A percentile compares a stretch with the other conserved stretches of the same genome.
Conservation (phyloP, 2,329 filamentous ascomycete species). For the Didymella pomorum region DNA sequence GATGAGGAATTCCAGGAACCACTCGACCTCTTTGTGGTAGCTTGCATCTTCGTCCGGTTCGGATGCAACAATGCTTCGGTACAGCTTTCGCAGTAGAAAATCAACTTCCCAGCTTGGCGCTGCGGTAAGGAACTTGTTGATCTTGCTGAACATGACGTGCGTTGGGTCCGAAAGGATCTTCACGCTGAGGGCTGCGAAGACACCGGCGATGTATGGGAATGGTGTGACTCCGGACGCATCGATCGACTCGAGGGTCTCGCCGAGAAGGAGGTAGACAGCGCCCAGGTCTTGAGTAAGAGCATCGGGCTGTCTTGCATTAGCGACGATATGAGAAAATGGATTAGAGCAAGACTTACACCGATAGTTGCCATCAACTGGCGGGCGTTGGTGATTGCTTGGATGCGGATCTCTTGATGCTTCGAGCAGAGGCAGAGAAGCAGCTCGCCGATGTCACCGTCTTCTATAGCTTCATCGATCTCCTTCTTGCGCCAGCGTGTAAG, state of each 20-base stretch:
- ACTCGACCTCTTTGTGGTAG: constrained; percentile 72
- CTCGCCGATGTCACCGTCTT: constrained; percentile 75
- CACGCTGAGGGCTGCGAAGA: constrained; percentile 76
- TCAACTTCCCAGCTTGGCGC: constrained; percentile 75
- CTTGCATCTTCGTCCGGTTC: constrained; percentile 78
- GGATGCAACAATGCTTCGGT: constrained; percentile 76
- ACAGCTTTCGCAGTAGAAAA: constrained; percentile 65
- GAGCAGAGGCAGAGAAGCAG: constrained; percentile 81
- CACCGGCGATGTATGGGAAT: constrained; percentile 76
- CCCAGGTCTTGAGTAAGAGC: constrained; percentile 71
- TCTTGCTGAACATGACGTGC: constrained; percentile 83
- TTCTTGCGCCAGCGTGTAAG: constrained; percentile 75
- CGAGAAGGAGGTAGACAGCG: constrained; percentile 79
- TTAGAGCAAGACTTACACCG: constrained; percentile 45
- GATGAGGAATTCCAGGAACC: constrained; percentile 76
- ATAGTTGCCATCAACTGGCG: constrained; percentile 66
- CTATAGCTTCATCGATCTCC: constrained; percentile 78
- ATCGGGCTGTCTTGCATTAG: constrained; percentile 16
- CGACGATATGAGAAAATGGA: background rate
- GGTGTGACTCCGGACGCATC: constrained; percentile 43
- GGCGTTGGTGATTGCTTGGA: constrained; percentile 76
- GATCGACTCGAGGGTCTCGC: constrained; percentile 79
- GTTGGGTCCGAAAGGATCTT: constrained; percentile 77
- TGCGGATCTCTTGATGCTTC: constrained; percentile 75
- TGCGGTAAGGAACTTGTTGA: constrained; percentile 83